A percentile compares a stretch with the other conserved stretches of the same genome.
Conservation (phyloP, 1,284 basidiomycete species). For the Irpex sp. region DNA sequence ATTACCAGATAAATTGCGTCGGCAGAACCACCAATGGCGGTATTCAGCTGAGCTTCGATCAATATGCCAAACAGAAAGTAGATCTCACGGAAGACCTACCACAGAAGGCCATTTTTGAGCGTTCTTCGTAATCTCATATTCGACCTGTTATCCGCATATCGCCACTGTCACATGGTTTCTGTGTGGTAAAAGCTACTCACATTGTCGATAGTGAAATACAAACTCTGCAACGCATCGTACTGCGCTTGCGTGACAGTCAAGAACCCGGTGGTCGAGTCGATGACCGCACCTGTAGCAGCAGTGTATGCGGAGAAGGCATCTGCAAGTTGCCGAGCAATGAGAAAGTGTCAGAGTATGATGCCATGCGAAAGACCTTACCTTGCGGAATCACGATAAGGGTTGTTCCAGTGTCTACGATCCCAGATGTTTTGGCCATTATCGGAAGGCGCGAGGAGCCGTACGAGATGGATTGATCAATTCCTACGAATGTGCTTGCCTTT, state of each 20-base stretch:
- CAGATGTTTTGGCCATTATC: conserved; percentile 8
- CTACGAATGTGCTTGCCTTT: conserved; percentile 29
- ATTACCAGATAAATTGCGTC: conserved; percentile 27
- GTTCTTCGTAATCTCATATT: conserved; percentile 41
- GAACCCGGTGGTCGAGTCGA: conserved; percentile 21
- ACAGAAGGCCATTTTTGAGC: conserved; percentile 51
- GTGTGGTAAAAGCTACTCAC: conserved; percentile 4
- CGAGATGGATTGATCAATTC: conserved; percentile 12
- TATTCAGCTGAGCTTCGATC: conserved; percentile 17
- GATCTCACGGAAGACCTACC: conserved; percentile 22
- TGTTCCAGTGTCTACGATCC: conserved; percentile 15
- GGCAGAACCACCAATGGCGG: conserved; percentile 23
- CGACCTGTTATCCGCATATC: not conserved
- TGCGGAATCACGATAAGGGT: conserved; percentile 15
- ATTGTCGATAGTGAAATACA: conserved; percentile 25
- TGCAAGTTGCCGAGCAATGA: not conserved
- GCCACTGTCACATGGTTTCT: not conserved
- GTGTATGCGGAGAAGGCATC: conserved; percentile 22
- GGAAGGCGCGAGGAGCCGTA: conserved; percentile 9
- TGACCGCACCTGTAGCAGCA: conserved; percentile 18
- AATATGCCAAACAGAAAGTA: not conserved
- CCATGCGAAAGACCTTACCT: conserved; percentile 2
- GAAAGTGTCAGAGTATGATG: not conserved
- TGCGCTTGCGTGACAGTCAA: conserved; percentile 20
- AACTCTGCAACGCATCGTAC: conserved; percentile 21